phyloP scores from a whole-genome alignment of 495 filamentous ascomycete species.

The Tuber aestivum region DNA sequence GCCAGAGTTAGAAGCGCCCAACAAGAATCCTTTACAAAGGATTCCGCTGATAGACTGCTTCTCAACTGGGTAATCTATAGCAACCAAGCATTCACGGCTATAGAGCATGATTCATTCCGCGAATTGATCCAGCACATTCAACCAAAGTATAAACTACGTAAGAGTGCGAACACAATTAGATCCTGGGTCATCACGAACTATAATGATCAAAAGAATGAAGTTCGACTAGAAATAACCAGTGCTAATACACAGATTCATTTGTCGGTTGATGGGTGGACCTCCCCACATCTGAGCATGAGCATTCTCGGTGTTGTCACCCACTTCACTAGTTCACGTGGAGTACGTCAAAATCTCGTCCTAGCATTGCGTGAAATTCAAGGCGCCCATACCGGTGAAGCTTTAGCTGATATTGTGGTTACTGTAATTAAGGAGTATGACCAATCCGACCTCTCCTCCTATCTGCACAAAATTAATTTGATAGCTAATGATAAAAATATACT shows the following conservation, averaged over 20 bases:
- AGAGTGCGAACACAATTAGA: neutral
- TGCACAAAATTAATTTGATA: no score
- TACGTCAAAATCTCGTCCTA: neutral
- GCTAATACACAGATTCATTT: neutral
- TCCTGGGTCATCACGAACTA: neutral
- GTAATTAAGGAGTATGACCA: neutral
- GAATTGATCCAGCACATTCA: neutral
- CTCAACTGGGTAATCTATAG: neutral
- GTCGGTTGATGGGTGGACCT: neutral
- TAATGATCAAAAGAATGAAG: no score
- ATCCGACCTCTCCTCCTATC: no score
- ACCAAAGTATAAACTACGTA: neutral
- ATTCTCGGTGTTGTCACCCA: neutral
- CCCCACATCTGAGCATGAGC: neutral
- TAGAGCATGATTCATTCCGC: neutral
- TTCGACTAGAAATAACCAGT: neutral
- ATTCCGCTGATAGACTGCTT: neutral
- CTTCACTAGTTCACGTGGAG: neutral
- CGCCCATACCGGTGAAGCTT: neutral
- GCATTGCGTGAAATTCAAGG: neutral
- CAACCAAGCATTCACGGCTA: neutral
- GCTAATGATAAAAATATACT: no score
- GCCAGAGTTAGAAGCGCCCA: no score
- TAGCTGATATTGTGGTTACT: neutral
- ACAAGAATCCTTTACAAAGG: no score